Percentiles rank a stretch among this genome's conserved stretches.
phyloP scores from a whole-genome alignment of 1,284 basidiomycete genomes.

The Xerocomus nothofagi region DNA sequence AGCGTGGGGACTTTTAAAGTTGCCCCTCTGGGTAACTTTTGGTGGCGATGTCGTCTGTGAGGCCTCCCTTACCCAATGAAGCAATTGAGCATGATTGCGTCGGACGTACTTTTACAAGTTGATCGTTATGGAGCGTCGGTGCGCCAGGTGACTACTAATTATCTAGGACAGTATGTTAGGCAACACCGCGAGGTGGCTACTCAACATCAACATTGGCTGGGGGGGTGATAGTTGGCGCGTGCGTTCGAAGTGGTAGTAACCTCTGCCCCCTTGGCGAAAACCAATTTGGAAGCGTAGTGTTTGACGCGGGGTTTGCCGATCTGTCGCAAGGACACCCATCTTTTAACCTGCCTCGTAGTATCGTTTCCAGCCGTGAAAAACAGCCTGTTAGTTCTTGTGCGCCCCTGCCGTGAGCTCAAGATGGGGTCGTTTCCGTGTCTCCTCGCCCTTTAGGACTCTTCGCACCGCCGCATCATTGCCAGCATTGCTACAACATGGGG shows the following conservation, averaged over 20 bases:
- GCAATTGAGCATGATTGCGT: slow-evolving; percentile 28
- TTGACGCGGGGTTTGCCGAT: slow-evolving; percentile 13
- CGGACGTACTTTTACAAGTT: slow-evolving; percentile 15
- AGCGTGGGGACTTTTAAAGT: slow-evolving; percentile 6
- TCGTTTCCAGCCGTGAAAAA: not conserved
- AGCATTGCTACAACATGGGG: slow-evolving; percentile 22
- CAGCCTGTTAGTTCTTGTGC: not conserved
- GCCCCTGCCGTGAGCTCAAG: not conserved
- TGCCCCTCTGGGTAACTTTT: slow-evolving; percentile 27
- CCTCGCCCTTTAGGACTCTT: not conserved
- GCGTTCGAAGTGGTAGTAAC: not conserved
- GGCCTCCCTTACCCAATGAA: slow-evolving; percentile 16
- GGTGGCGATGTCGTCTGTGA: slow-evolving; percentile 20
- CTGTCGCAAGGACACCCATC: no score
- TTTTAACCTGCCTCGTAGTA: not conserved
- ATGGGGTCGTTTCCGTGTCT: no score
- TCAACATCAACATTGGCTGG: not conserved
- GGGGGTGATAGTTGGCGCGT: not conserved
- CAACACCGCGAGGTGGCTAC: not conserved
- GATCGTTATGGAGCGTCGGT: slow-evolving; percentile 22
- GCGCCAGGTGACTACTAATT: not conserved
- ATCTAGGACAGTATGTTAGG: not conserved
- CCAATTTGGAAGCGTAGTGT: slow-evolving; percentile 12
- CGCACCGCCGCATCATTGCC: slow-evolving; percentile 4
- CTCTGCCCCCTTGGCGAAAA: slow-evolving; percentile 6